Conservation (phyloP, 2,329 filamentous ascomycete genomes). For the Epichloe aotearoae region DNA sequence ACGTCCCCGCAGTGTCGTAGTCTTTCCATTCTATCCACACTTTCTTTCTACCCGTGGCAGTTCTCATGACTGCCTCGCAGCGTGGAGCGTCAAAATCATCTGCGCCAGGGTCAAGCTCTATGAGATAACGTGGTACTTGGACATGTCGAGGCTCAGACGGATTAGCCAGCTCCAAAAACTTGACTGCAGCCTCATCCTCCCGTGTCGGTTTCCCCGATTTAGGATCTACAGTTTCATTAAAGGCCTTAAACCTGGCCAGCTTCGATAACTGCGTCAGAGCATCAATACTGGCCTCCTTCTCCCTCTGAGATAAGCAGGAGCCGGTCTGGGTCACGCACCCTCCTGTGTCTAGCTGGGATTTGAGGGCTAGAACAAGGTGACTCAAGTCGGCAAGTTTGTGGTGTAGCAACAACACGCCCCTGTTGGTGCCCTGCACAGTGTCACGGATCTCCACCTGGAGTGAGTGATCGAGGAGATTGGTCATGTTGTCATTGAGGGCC, state of each 20-base stretch:
- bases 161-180: conserved; percentile 26
- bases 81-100: conserved; percentile 22
- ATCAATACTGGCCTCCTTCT: conserved; percentile 25
- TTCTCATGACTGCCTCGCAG: conserved; percentile 26
- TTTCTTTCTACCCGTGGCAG: conserved; percentile 21
- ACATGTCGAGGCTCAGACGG: conserved; percentile 20
- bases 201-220: conserved; percentile 15
- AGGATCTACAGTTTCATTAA: conserved; percentile 32
- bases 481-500: conserved; percentile 33
- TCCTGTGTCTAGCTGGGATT: conserved; percentile 26
- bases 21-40: conserved; percentile 41
- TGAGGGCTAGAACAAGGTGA: conserved; percentile 31
- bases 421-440: conserved; percentile 34
- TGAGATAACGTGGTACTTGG: conserved; percentile 20
- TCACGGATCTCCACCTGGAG: conserved; percentile 33
- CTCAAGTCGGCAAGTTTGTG: conserved; percentile 32
- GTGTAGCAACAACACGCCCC: conserved; percentile 32
- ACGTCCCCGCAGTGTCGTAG: conserved; percentile 25
- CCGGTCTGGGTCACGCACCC: conserved; percentile 2
- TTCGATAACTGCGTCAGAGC: conserved; percentile 27
- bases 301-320: conserved; percentile 19
- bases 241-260: conserved; percentile 37
- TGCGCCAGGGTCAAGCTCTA: conserved; percentile 19
- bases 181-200: conserved; percentile 23
- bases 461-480: conserved; percentile 31